Evolutionary conservation across 805 yeast genomes (phyloP).

Genomic region (Saccharomycopsis javanensis): DNA sequence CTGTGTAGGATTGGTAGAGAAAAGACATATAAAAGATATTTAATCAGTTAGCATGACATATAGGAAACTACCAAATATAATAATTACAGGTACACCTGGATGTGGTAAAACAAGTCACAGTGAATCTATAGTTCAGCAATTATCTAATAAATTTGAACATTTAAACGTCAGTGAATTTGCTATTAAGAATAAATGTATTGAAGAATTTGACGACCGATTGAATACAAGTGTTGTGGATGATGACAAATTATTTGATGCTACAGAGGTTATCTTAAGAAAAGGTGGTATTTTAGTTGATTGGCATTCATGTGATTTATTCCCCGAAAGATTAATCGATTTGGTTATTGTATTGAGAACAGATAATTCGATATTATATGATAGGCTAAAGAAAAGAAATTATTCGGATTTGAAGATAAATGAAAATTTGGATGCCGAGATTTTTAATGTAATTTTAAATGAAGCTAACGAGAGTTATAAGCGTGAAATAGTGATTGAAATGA

Average conservation of each 20-base stretch:
- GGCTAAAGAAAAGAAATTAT: slow-evolving; percentile 70
- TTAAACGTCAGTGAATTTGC: slow-evolving; percentile 76
- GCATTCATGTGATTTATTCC: slow-evolving; percentile 96
- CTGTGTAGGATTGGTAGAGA: neutral
- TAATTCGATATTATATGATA: slow-evolving; percentile 59
- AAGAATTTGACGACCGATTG: slow-evolving; percentile 77
- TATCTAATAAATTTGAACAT: slow-evolving; percentile 34
- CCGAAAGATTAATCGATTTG: slow-evolving; percentile 83
- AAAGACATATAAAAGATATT: no score
- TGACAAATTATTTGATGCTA: slow-evolving; percentile 70
- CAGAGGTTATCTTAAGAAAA: slow-evolving; percentile 65
- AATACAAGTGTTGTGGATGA: slow-evolving; percentile 89
- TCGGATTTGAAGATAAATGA: slow-evolving; percentile 77
- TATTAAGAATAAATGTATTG: slow-evolving; percentile 62
- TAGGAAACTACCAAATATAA: slow-evolving; percentile 52
- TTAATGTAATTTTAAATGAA: slow-evolving; percentile 83
- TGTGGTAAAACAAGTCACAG: slow-evolving; percentile 61
- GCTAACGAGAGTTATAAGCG: slow-evolving; percentile 75
- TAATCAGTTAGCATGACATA: no score
- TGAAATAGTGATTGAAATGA: slow-evolving; percentile 73
- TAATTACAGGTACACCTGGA: slow-evolving; percentile 91
- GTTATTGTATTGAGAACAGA: slow-evolving; percentile 83
- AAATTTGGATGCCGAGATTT: slow-evolving; percentile 91
- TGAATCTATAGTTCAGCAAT: slow-evolving; percentile 43
- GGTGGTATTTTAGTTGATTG: slow-evolving; percentile 94